Evolutionary conservation across 148 eudicot species (phyloP).

Genomic region (Persicaria tinctoria): DNA sequence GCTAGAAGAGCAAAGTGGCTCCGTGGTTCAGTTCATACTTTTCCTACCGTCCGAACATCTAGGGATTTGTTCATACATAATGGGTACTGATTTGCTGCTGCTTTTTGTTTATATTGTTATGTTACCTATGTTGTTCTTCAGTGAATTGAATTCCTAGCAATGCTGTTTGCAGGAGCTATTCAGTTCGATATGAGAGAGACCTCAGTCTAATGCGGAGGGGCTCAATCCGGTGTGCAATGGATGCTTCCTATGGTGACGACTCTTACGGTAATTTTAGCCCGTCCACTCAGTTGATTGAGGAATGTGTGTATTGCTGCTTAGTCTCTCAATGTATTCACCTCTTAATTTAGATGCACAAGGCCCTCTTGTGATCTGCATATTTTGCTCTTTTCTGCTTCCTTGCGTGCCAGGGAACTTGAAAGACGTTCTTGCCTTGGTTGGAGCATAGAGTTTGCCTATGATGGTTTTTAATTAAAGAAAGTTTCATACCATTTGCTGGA

Average conservation of each 20-base stretch:
- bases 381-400: too few species aligned
- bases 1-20: neutral
- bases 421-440: neutral
- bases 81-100: neutral
- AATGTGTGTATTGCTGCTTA: neutral
- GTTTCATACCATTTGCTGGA: neutral
- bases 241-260: conserved; percentile 6
- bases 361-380: neutral
- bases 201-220: neutral
- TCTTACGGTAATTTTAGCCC: conserved; percentile 4
- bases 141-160: neutral
- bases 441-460: neutral
- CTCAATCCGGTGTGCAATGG: conserved; percentile 9
- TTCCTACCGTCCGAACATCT: neutral
- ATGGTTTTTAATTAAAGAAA: neutral
- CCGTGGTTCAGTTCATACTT: neutral
- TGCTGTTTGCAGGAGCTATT: conserved; percentile 10
- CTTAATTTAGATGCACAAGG: neutral
- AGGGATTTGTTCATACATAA: neutral
- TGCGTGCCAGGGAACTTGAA: neutral
- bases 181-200: neutral
- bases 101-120: neutral
- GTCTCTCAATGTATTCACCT: neutral
- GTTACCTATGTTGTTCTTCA: neutral
- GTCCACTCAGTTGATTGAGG: neutral